These are phyloP conservation scores for Oryza australiensis DNA, from an alignment of 176 grass and related monocot species.

Conservation along the genomic window DNA sequence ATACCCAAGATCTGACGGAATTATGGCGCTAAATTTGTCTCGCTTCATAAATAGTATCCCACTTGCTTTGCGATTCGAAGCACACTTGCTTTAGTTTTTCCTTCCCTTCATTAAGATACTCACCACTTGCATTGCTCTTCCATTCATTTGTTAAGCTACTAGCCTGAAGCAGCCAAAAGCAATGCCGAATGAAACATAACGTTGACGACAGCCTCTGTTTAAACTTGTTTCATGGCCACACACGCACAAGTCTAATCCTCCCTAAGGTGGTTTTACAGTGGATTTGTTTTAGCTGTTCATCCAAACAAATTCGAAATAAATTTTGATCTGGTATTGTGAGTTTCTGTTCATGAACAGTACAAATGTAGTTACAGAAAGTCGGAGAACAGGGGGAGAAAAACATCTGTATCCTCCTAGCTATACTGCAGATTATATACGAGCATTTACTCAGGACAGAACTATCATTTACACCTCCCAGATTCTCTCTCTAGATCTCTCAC, in stretches of 20 bases:
- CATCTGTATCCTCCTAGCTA: slow-evolving; percentile 42
- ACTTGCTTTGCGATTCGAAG: background rate
- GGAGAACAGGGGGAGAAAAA: slow-evolving; percentile 16
- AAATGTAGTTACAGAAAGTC: slow-evolving; percentile 36
- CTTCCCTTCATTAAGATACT: background rate
- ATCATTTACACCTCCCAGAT: background rate
- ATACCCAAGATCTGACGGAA: background rate
- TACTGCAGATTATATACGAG: slow-evolving; percentile 26
- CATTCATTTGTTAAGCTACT: background rate
- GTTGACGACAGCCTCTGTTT: background rate
- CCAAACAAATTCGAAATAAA: background rate
- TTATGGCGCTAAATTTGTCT: background rate
- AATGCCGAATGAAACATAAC: background rate
- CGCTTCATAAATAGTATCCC: background rate
- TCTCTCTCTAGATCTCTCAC: background rate
- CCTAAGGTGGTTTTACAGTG: background rate
- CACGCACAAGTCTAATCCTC: background rate
- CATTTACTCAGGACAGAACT: slow-evolving; percentile 27
- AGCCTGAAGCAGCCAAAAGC: background rate
- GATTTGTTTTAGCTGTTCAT: background rate
- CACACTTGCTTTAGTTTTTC: background rate
- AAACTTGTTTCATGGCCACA: slow-evolving; percentile 28
- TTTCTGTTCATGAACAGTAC: slow-evolving; percentile 21
- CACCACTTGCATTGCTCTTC: background rate
- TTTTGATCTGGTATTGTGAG: background rate